Evolutionary conservation across 768 basidiomycete genomes (phyloP).

Genomic region (Hygrophoropsis aurantiaca): DNA sequence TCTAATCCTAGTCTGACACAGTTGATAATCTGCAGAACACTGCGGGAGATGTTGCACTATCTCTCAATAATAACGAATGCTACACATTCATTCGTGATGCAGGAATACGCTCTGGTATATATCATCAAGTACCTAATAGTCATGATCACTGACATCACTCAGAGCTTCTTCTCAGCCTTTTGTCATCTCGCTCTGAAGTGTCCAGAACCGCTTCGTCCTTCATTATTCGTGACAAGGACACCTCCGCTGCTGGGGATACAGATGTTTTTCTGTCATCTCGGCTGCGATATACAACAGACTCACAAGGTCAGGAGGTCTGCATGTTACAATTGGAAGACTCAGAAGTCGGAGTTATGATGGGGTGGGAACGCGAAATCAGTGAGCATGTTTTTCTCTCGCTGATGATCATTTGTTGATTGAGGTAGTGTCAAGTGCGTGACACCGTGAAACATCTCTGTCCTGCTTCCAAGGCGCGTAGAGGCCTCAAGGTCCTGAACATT

Average conservation of each 20-base stretch:
- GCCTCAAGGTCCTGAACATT: slow-evolving; percentile 78
- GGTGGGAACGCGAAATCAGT: slow-evolving; percentile 91
- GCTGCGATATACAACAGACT: slow-evolving; percentile 68
- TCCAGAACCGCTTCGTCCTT: slow-evolving; percentile 30
- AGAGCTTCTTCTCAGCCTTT: slow-evolving; percentile 72
- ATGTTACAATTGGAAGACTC: slow-evolving; percentile 57
- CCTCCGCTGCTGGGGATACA: slow-evolving; percentile 59
- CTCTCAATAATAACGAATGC: slow-evolving; percentile 71
- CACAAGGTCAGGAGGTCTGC: slow-evolving; percentile 81
- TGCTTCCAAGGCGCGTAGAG: slow-evolving; percentile 45
- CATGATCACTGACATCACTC: slow-evolving; percentile 5
- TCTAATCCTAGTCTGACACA: slow-evolving; percentile 22
- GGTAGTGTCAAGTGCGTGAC: slow-evolving; percentile 57
- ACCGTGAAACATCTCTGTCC: slow-evolving; percentile 69
- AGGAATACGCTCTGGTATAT: slow-evolving; percentile 59
- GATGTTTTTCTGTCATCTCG: slow-evolving; percentile 70
- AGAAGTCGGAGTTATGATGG: slow-evolving; percentile 99
- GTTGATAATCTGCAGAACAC: slow-evolving; percentile 81
- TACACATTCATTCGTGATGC: slow-evolving; percentile 88
- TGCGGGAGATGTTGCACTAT: slow-evolving; percentile 88
- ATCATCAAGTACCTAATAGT: background rate
- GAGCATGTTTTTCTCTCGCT: slow-evolving; percentile 17
- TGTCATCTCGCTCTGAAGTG: slow-evolving; percentile 45
- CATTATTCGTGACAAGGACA: slow-evolving; percentile 50
- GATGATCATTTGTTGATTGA: slow-evolving; percentile 15